These are phyloP conservation scores for Mycena filopes DNA, from an alignment of 768 basidiomycete species.

Conservation along the genomic window DNA sequence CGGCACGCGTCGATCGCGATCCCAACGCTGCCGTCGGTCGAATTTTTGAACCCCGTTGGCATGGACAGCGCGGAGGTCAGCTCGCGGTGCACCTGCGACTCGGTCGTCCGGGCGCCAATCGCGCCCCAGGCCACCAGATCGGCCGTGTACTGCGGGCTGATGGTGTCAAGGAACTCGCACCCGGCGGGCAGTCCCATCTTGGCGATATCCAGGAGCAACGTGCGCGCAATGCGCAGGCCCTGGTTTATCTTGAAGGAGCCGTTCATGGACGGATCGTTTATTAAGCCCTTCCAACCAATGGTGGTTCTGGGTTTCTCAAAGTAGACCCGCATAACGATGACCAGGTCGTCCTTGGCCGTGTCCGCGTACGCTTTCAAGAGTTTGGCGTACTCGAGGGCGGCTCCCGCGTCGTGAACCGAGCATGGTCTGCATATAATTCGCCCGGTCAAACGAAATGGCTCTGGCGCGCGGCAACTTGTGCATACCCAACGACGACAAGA, in stretches of 20 bases:
- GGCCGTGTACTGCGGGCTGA: conserved; percentile 88
- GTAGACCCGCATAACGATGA: conserved; percentile 98
- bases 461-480: conserved; percentile 1
- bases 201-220: conserved; percentile 87
- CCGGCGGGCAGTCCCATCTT: conserved; percentile 93
- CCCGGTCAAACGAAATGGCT: neutral
- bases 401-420: conserved; percentile 90
- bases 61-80: conserved; percentile 89
- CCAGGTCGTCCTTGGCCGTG: conserved; percentile 81
- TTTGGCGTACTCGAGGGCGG: conserved; percentile 88
- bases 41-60: conserved; percentile 99
- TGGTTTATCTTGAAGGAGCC: conserved; percentile 96
- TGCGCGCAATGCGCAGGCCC: conserved; percentile 89
- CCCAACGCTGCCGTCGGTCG: conserved; percentile 91
- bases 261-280: conserved; percentile 97
- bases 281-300: conserved; percentile 98
- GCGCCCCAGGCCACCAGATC: conserved; percentile 90
- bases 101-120: conserved; percentile 93
- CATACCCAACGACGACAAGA: conserved; percentile 90
- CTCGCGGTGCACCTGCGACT: conserved; percentile 94
- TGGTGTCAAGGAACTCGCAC: conserved; percentile 94
- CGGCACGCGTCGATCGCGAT: conserved; percentile 97
- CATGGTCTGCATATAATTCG: conserved; percentile 70
- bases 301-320: conserved; percentile 98
- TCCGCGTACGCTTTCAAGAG: conserved; percentile 85